A percentile compares a stretch with the other conserved stretches of the same genome.
phyloP scores from a whole-genome alignment of 441 rosid species.

The Euphorbia schlechtendalii region DNA sequence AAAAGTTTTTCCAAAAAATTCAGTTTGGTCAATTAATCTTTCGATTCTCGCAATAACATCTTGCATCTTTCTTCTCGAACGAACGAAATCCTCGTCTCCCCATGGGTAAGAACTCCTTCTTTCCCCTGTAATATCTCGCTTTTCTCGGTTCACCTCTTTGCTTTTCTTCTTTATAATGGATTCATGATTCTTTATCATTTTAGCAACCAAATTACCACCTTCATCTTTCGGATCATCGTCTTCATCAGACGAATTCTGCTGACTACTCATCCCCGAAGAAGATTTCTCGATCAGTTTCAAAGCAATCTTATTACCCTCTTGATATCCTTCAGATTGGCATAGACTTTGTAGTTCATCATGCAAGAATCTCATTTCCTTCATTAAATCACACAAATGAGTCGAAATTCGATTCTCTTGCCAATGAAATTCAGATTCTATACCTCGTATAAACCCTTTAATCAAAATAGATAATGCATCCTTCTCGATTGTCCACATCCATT shows the following conservation, averaged over 20 bases:
- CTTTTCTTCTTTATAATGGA: conserved; percentile 44
- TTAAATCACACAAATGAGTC: conserved; percentile 36
- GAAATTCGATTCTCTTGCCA: conserved; percentile 32
- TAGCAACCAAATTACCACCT: conserved; percentile 34
- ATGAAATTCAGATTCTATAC: conserved; percentile 30
- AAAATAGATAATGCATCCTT: conserved; percentile 32
- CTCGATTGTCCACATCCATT: conserved; percentile 60
- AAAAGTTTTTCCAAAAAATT: conserved; percentile 22
- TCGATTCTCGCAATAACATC: conserved; percentile 38
- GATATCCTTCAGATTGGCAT: conserved; percentile 10
- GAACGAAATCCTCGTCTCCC: conserved; percentile 28
- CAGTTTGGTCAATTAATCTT: conserved; percentile 31
- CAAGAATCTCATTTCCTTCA: conserved; percentile 28
- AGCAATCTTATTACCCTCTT: conserved; percentile 13
- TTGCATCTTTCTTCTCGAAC: conserved; percentile 33
- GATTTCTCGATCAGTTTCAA: conserved; percentile 14
- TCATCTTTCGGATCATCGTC: conserved; percentile 23
- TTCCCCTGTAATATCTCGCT: conserved; percentile 23
- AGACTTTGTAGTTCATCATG: conserved; percentile 38
- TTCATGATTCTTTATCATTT: conserved; percentile 63
- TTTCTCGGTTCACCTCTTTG: conserved; percentile 28
- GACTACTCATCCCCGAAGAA: conserved; percentile 24
- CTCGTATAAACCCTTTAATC: conserved; percentile 43
- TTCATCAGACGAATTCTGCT: conserved; percentile 1
- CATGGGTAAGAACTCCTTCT: conserved; percentile 19